Base-by-base conservation (phyloP, 306 rosid species). In the Herpetospermum pedunculosum region DNA sequence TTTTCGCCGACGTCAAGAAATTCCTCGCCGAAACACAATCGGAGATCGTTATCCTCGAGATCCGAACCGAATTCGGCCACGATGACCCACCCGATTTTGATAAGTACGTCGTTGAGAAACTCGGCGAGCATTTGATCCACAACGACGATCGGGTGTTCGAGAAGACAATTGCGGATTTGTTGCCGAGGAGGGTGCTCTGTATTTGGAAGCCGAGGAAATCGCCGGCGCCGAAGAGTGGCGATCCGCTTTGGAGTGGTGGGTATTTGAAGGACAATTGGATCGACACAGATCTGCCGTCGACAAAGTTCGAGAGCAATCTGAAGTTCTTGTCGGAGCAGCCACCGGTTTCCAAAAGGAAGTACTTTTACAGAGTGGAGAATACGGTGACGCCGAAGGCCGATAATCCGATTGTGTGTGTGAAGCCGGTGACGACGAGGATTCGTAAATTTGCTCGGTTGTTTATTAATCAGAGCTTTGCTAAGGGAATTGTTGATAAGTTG, bases 311-410 rank as follows among this genome's bases (percentile, higher is more conserved):
- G 14, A 84, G 88, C 25, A 93, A 93, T 64, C 38, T 89, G 83
- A 85, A 93, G 83, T 71, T 86, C 86, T 75, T 91, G 92, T 76
- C 87, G 30, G 84, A 87, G 70, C 96, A 91, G 15, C 78, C 88
- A 0, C 80, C 91, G 6, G 91, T 81, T 46, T 15, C 83, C 6
- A 75, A 87, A 0, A 83, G 98, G 76, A 89, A 86, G 16, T 93
- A 73, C 79, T 93, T 93, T 62, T 91, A 93, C 48, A 87, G 97
- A 81, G 88, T 93, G 82, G 97, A 93, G 90, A 93, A 93, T 70
- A 93, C 96, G 10, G 94, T 81, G n/a, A 93, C 97, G 0, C 96
- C 98, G 0, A 87, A 86, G 54, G 77, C 96, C 0, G 92, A 93
- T 81, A 93, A 91, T 35, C 97, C 94, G 0, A 72, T 91, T 19